Conservation (phyloP, 2,329 filamentous ascomycete species). For the Fusarium coffeatum region DNA sequence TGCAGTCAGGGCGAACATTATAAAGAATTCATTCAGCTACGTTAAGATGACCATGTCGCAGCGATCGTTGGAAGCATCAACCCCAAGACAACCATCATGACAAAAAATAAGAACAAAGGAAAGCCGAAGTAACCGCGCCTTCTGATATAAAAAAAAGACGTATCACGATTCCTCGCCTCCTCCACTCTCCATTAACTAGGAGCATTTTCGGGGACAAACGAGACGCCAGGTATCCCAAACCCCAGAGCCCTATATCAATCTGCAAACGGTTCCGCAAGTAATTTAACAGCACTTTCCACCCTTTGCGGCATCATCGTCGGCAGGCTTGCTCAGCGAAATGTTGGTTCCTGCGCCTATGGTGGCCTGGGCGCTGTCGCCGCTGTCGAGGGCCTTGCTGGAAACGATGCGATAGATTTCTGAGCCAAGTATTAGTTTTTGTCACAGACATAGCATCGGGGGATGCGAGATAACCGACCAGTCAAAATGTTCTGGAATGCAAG, state of each 20-base stretch:
- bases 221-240: slow-evolving; percentile 52
- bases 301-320: slow-evolving; percentile 80
- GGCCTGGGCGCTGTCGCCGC: slow-evolving; percentile 83
- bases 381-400: slow-evolving; percentile 95
- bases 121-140: slow-evolving; percentile 56
- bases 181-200: slow-evolving; percentile 50
- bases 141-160: slow-evolving; percentile 55
- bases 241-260: slow-evolving; percentile 46
- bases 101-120: slow-evolving; percentile 55
- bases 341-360: slow-evolving; percentile 83
- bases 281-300: slow-evolving; percentile 83
- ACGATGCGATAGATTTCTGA: slow-evolving; percentile 99
- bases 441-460: background rate
- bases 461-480: slow-evolving; percentile 74
- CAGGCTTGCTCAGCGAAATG: slow-evolving; percentile 87
- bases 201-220: slow-evolving; percentile 51
- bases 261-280: slow-evolving; percentile 40
- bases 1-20: slow-evolving; percentile 46
- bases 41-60: slow-evolving; percentile 52
- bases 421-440: slow-evolving; percentile 24
- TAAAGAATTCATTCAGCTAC: slow-evolving; percentile 55
- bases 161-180: slow-evolving; percentile 52
- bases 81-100: slow-evolving; percentile 52
- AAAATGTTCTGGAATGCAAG: slow-evolving; percentile 99
- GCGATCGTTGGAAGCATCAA: slow-evolving; percentile 54